Evolutionary conservation across 495 filamentous ascomycete genomes (phyloP).

Genomic region (Aspergillus homomorphus): DNA sequence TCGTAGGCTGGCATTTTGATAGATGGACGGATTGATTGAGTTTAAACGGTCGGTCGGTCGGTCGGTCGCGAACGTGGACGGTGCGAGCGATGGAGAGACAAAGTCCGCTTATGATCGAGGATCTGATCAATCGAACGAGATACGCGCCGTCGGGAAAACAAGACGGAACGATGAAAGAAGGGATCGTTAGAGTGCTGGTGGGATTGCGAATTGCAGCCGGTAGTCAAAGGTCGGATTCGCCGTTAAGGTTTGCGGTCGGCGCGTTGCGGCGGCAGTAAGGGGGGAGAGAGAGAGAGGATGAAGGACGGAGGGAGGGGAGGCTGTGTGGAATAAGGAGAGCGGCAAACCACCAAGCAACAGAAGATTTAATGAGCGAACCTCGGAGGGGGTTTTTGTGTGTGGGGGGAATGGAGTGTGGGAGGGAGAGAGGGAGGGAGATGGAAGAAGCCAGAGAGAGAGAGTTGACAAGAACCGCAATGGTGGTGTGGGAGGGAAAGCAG

Average conservation of each 20-base stretch:
- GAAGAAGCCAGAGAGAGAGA: background rate
- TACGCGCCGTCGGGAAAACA: background rate
- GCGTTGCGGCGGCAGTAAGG: slow-evolving; percentile 8
- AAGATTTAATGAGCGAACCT: slow-evolving; percentile 2
- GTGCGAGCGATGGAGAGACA: background rate
- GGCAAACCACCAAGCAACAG: slow-evolving; percentile 5
- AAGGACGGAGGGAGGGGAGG: slow-evolving; percentile 1
- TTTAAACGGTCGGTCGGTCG: background rate
- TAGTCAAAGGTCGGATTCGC: background rate
- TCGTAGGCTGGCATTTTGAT: slow-evolving; percentile 52
- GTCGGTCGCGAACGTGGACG: slow-evolving; percentile 2
- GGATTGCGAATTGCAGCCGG: background rate
- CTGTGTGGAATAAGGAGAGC: slow-evolving; percentile 12
- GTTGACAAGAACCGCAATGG: background rate
- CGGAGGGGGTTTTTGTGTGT: too few relatives aligned
- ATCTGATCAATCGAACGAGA: background rate
- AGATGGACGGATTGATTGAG: background rate
- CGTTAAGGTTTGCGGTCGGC: background rate
- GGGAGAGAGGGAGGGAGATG: background rate
- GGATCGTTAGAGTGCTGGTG: background rate
- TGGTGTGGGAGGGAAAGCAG: slow-evolving; percentile 1
- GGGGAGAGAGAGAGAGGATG: slow-evolving; percentile 11
- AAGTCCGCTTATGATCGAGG: background rate
- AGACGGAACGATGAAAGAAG: background rate
- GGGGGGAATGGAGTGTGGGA: background rate